Evolutionary conservation across 2,329 filamentous ascomycete genomes (phyloP).

Genomic region (Sporothrix pseudoabietina): DNA sequence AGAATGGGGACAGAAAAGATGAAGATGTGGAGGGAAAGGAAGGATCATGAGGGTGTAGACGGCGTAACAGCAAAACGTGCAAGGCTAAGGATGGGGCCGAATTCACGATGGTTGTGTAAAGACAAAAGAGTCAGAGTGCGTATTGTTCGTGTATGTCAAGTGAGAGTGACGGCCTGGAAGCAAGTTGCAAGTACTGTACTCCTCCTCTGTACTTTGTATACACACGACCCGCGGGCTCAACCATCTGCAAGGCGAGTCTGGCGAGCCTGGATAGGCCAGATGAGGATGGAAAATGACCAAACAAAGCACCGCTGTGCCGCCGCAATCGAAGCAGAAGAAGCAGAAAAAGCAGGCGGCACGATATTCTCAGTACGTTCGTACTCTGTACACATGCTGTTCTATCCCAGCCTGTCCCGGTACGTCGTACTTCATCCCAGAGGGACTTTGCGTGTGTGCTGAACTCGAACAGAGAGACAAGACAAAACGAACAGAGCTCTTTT

Average conservation of each 20-base stretch:
- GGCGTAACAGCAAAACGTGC: background rate
- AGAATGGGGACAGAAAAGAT: background rate
- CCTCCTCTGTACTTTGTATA: background rate
- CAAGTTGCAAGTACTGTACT: background rate
- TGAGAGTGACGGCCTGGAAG: background rate
- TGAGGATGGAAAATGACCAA: background rate
- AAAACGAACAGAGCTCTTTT: no score
- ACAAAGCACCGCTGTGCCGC: background rate
- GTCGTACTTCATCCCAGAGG: slow-evolving; percentile 7
- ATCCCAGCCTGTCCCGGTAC: background rate
- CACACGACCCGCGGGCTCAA: background rate
- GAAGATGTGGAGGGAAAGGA: background rate
- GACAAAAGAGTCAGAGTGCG: background rate
- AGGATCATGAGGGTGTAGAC: background rate
- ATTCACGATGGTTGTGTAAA: background rate
- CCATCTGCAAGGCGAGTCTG: background rate
- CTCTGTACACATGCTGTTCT: no score
- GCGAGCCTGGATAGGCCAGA: background rate
- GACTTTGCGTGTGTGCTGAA: slow-evolving; percentile 16
- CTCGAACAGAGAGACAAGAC: no score
- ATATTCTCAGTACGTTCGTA: no score
- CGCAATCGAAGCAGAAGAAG: background rate
- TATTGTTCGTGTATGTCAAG: slow-evolving; percentile 10
- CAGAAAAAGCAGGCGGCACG: background rate
- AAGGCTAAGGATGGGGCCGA: background rate